These are phyloP conservation scores for Phytophthora quininea DNA, from an alignment of 352 stramenopile genomes.

Conservation along the genomic window DNA sequence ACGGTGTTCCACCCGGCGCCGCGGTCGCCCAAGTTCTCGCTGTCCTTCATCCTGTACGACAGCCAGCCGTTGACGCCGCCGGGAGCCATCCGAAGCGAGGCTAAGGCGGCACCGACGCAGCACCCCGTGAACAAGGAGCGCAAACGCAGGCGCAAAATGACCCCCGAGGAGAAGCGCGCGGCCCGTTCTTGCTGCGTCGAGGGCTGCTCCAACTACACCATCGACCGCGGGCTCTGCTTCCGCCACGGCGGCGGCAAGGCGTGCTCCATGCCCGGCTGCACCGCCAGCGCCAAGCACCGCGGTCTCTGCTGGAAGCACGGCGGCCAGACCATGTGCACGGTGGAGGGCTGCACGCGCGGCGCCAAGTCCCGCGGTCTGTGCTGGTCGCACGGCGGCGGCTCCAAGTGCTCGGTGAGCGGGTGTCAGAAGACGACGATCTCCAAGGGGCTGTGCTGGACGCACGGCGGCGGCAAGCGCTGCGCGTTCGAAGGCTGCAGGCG, in stretches of 20 bases:
- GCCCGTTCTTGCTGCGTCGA: conserved; percentile 59
- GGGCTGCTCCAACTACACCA: conserved; percentile 55
- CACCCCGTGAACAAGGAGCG: conserved; percentile 11
- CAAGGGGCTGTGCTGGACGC: conserved; percentile 43
- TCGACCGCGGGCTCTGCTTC: conserved; percentile 57
- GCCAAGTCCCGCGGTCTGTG: conserved; percentile 75
- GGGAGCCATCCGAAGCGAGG: not conserved
- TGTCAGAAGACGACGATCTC: conserved; percentile 53
- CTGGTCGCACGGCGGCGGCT: conserved; percentile 79
- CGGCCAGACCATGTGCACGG: conserved; percentile 53
- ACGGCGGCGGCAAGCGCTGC: conserved; percentile 49
- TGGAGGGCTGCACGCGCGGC: conserved; percentile 56
- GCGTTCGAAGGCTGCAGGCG: conserved; percentile 39
- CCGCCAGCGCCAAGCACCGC: conserved; percentile 54
- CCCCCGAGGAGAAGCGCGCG: conserved; percentile 22
- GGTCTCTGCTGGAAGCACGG: conserved; percentile 44
- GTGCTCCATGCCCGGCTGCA: conserved; percentile 49
- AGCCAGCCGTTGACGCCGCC: conserved; percentile 11
- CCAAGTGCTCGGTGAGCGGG: conserved; percentile 37
- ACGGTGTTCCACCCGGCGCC: conserved; percentile 18
- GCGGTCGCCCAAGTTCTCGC: conserved; percentile 25
- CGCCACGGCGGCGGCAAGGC: conserved; percentile 52
- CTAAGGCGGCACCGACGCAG: not conserved
- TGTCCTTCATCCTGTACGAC: conserved; percentile 37
- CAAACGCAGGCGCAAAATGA: conserved; percentile 18